Evolutionary conservation across 2,329 filamentous ascomycete genomes (phyloP), one percentile per base, ranked within the genome.

Genomic region (Fusarium liriodendri): DNA sequence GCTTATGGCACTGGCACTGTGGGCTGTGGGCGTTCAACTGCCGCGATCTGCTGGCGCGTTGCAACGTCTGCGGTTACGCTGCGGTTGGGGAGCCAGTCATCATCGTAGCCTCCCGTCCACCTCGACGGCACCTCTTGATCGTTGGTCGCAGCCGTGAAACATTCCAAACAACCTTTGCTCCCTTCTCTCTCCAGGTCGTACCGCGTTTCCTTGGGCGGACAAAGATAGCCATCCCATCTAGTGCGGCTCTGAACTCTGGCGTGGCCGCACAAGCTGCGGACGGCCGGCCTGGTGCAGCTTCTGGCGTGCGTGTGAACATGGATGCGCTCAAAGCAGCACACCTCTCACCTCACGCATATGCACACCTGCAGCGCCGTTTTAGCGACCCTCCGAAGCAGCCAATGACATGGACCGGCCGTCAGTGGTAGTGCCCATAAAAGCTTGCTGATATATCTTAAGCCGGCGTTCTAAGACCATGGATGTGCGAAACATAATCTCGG

Each of bases 401-500:
- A 78, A 78, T 76, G 45, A 77, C 37, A 35, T 64, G 32, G 50
- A 59, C 55, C 63, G 20, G 58, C 58, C 37, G 42, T 72, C 61
- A 54, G 57, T 69, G 42, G 61, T 62, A 64, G 70, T 70, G 69
- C 65, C 50, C 72, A 70, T 73, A 70, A 66, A 55, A 72, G 66
- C 68, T 57, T 73, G 69, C 45, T 74, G 72, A 76, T 78, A 78
- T 73, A 77, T 73, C 75, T 77, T 77, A 78, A 76, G 69, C 62
- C 63, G 40, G 63, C 62, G 61, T 67, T 52, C 68, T 78, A 78
- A 75, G 75, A 71, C 22, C 77, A 77, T 77, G 76, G 77, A 71
- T 77, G 74, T 70, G 75, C 74, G 67, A 78, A 76, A 77, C 75
- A 78, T 71, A 78, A 78, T 78, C 74, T 78, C 77, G 77, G 76